Conservation (phyloP, 345 rosid species). For the Hypericum androsaemum region DNA sequence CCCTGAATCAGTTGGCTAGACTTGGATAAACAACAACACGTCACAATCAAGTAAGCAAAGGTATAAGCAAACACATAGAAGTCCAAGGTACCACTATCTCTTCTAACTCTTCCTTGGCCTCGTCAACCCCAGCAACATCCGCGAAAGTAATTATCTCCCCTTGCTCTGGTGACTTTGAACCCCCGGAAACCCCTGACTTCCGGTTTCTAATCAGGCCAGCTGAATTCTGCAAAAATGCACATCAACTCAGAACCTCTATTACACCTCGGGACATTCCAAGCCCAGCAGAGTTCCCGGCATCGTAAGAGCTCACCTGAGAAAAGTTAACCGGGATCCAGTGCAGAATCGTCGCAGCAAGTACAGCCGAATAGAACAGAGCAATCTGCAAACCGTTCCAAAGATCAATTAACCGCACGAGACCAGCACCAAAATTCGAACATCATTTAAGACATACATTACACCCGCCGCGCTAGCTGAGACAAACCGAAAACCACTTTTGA, state of each 20-base stretch:
- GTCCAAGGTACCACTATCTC: constrained; percentile 74
- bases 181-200: constrained; percentile 56
- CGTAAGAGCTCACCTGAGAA: constrained; percentile 44
- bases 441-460: not conserved
- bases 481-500: too few species aligned
- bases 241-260: constrained; percentile 12
- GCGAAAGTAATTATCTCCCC: constrained; percentile 81
- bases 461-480: too few species aligned
- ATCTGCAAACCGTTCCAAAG: constrained; percentile 40
- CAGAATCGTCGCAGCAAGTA: constrained; percentile 63
- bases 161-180: constrained; percentile 54
- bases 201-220: constrained; percentile 73
- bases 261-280: constrained; percentile 9
- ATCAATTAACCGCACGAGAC: not conserved
- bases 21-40: not conserved
- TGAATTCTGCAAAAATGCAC: constrained; percentile 36
- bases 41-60: not conserved
- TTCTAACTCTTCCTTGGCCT: constrained; percentile 96
- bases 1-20: constrained; percentile 12
- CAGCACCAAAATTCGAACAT: not conserved
- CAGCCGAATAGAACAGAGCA: constrained; percentile 65
- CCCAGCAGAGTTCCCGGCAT: not conserved
- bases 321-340: constrained; percentile 67
- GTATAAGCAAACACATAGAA: constrained; percentile 3
- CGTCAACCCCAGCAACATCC: constrained; percentile 96